Evolutionary conservation across 345 rosid genomes (phyloP), one percentile per base, ranked within the genome.

Genomic region (Pelargonium nanum): DNA sequence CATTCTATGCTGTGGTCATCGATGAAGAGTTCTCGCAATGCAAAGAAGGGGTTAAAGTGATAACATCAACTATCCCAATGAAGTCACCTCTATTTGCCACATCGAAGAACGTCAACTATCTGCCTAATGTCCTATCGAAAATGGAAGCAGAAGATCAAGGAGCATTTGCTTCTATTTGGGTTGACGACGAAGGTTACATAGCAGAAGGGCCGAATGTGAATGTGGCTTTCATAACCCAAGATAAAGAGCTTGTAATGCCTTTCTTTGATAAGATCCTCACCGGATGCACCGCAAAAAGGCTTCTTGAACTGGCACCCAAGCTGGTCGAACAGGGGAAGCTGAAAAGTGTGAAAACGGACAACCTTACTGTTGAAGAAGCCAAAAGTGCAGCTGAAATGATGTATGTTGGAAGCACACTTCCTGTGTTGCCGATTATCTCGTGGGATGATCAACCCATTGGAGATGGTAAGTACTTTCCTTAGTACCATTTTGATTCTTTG

Each of bases 201-300:
- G 83, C 88, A 0, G 92, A 85, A 68, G 92, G 92, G 48, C 88
- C 92, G 0, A 85, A 81, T 1, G 82, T 85, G 63, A 85, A 85
- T 20, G 86, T 81, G 66, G 92, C 81, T 3, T 81, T 85, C 55
- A 69, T 83, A 65, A 75, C 81, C 13, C 68, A 68, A 0, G 76
- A 79, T n/a, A 81, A 76, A 66, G 83, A 81, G 70, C 76, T 85
- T 58, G 63, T 85, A 34, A 55, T 85, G 70, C 92, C 92, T 56
- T 24, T 8, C 0, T 85, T 85, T 34, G 86, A 83, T 59, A 85
- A 83, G 64, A 83, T 85, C 66, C 84, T 85, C 24, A 59, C 73
- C 8, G 88, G 92, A 0, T 81, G 92, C 79, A 83, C 88, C 6
- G 92, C 92, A n/a, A 67, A 70, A 60, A 81, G 88, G 73, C 86